Evolutionary conservation across 371 early-diverging fungal species (phyloP), one percentile per base, ranked within the genome.

Genomic region (Mucor plumbeus): DNA sequence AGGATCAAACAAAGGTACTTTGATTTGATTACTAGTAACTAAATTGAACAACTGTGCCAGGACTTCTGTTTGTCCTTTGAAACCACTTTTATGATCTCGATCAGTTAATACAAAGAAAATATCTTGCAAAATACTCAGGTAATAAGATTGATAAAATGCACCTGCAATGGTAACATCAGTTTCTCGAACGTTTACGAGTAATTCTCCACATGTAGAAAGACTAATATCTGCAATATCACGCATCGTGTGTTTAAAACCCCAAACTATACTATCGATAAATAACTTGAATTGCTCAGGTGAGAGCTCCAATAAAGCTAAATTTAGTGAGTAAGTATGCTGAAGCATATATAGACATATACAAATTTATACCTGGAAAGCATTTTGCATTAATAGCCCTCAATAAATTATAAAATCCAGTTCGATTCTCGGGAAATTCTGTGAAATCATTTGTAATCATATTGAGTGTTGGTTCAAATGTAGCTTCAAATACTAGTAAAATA

Each of bases 161-260:
- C 92, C 92, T 9, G 94, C 87, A 67, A 95, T 85, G 15, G 75
- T 69, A 7, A 89, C 83, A 48, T 96, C 97, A 53, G 91, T 84
- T n/a, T 81, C 78, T 7, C 88, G 74, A 55, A 89, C 70, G 76
- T 97, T 95, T 56, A 85, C 88, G 67, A 99, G 83, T 70, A 99
- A 71, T 41, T 97, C 97, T 31, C 86, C 81, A 56, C 94, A 90
- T 57, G 95, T 97, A 17, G 77, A 80, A 56, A 99, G 87, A 33
- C 96, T 94, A 40, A 89, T 81, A 65, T 99, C 99, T 59, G 96
- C 92, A 77, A 99, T 96, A 74, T 99, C 99, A 67, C 97, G 90
- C 92, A 95, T 93, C 0, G 97, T 96, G 79, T 99, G 99, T 84
- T 98, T 99, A 86, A 99, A 95, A 11, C 92, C 97, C 98, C 98